Evolutionary conservation across 495 filamentous ascomycete genomes (phyloP), one percentile per base, ranked within the genome.

Genomic region (Aspergillus incahuasiensis): DNA sequence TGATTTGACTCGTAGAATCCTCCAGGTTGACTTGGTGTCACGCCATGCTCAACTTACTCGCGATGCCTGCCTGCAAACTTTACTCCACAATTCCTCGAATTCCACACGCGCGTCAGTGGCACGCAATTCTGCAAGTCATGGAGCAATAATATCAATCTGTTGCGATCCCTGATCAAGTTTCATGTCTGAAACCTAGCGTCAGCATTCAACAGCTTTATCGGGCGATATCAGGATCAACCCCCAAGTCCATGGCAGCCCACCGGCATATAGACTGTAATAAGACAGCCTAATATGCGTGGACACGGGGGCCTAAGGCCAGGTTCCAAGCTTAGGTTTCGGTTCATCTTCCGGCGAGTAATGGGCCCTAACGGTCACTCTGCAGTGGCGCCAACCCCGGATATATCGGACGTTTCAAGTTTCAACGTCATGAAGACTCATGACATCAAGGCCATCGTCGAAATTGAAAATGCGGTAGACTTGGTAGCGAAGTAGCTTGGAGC

Each of bases 181-280:
- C 30, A 35, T 20, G 1, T 48, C 42, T 41, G 52, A 55, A 55
- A 48, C 52, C 20, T 55, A 48, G 52, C 42, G 43, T 13, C 44
- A 35, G 18, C 38, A 42, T 30, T 13, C 44, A 35, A 25, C 38
- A 42, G 8, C 38, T 40, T 8, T 18, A 40, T 40, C 9, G 12
- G 32, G 32, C 32, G 13, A 11, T 35, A 35, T 35, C 32, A 35
- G 12, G 9, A 7, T 35, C 32, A 35, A 7, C 9, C 12, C 32
- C 6, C 2, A 11, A 6, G 3, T 2, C 32, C 12, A 15, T 11
- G 6, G 5, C 13, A 2, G 6, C 32, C 5, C 2, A 11, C 13
- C 25, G 25, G 25, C 25, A 4, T 28, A 8, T 8, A 28, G 25
- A 28, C 3, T 4, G 8, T 28, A 8, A 28, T 28, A 28, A 28